These are phyloP conservation scores for Hemileccinum impolitum DNA, from an alignment of 768 basidiomycete species.

Conservation along the genomic window DNA sequence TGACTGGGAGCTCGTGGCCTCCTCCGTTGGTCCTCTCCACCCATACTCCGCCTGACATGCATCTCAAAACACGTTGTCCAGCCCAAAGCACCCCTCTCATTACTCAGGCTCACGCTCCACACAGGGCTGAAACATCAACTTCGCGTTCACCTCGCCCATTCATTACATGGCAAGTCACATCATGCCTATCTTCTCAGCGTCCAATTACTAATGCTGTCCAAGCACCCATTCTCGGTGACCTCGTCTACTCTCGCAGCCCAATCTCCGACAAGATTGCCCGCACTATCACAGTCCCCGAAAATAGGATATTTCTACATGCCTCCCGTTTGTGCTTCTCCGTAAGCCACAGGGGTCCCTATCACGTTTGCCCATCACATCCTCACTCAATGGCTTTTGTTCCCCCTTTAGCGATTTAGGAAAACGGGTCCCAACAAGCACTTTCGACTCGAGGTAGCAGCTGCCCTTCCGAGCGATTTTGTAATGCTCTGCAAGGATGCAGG, in stretches of 20 bases:
- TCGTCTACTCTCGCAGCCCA: constrained; percentile 41
- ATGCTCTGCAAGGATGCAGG: constrained; percentile 45
- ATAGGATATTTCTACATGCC: constrained; percentile 61
- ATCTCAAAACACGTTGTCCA: constrained; percentile 25
- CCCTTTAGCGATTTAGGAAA: constrained; percentile 45
- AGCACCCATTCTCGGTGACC: constrained; percentile 71
- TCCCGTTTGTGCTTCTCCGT: constrained; percentile 56
- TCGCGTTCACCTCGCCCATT: constrained; percentile 57
- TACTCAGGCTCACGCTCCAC: constrained; percentile 52
- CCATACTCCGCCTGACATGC: constrained; percentile 16
- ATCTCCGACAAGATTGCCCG: constrained; percentile 30
- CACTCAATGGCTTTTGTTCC: not conserved
- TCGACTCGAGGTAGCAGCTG: constrained; percentile 52
- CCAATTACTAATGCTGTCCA: constrained; percentile 11
- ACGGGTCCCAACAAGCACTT: constrained; percentile 45
- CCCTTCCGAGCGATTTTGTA: constrained; percentile 55
- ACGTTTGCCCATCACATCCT: not conserved
- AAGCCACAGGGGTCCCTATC: constrained; percentile 20
- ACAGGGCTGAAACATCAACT: constrained; percentile 73
- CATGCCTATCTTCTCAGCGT: not conserved
- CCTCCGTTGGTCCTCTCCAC: constrained; percentile 45
- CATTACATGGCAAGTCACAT: constrained; percentile 41
- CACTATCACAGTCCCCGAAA: constrained; percentile 34
- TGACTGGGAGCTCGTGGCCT: constrained; percentile 58
- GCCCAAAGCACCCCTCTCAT: constrained; percentile 47